Conservation (phyloP, 768 basidiomycete genomes). For the Tylopilus cervinicoccineus region DNA sequence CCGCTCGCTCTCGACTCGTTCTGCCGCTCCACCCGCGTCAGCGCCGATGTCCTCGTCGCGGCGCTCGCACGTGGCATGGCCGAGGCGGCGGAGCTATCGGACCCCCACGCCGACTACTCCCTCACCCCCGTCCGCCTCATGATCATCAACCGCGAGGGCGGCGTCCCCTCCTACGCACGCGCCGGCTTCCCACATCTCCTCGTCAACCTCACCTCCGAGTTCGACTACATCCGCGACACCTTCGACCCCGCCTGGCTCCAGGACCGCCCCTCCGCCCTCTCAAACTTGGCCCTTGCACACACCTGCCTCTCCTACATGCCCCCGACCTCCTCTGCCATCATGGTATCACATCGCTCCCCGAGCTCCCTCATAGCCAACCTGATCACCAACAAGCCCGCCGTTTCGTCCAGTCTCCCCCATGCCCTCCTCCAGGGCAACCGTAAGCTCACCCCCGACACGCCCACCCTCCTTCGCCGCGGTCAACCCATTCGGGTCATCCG, state of each 20-base stretch:
- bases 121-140: constrained; percentile 93
- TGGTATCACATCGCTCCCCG: constrained; percentile 96
- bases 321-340: constrained; percentile 85
- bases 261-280: constrained; percentile 79
- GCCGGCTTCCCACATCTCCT: constrained; percentile 92
- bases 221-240: constrained; percentile 76
- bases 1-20: constrained; percentile 92
- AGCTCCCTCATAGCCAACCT: constrained; percentile 95
- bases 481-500: constrained; percentile 83
- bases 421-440: constrained; percentile 85
- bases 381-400: constrained; percentile 96
- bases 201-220: constrained; percentile 90
- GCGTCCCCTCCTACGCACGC: constrained; percentile 96
- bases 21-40: constrained; percentile 80
- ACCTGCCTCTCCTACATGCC: constrained; percentile 93
- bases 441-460: constrained; percentile 84
- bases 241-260: constrained; percentile 74
- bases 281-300: constrained; percentile 80
- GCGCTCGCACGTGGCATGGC: constrained; percentile 86
- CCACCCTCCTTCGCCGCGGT: constrained; percentile 88
- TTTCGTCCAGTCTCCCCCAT: constrained; percentile 93
- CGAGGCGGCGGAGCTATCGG: constrained; percentile 40
- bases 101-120: constrained; percentile 39
- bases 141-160: constrained; percentile 96
- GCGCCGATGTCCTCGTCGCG: constrained; percentile 83